Evolutionary conservation across 306 rosid genomes (phyloP).

Genomic region (Medicago arabica): DNA sequence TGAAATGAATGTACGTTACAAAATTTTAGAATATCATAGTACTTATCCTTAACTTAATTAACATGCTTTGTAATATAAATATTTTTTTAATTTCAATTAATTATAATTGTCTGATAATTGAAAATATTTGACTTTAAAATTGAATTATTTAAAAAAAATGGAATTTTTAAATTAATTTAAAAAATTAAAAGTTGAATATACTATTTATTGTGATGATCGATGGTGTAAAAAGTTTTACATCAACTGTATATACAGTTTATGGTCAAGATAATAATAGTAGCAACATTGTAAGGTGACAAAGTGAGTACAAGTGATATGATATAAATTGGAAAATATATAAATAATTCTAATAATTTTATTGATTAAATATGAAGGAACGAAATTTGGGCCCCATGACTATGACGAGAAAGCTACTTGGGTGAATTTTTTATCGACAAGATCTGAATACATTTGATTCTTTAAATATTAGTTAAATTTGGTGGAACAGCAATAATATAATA

Average conservation of each 20-base stretch:
- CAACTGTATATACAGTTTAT: no score
- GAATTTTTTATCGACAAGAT: not conserved
- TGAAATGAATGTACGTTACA: no score
- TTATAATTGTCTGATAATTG: not conserved
- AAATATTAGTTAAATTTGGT: conserved; percentile 37
- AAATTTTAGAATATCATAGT: no score
- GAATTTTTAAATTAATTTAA: no score
- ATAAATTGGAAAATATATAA: not conserved
- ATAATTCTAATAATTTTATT: not conserved
- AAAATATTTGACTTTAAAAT: not conserved
- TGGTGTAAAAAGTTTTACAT: no score
- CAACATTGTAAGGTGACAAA: no score
- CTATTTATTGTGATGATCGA: not conserved
- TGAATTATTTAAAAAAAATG: no score
- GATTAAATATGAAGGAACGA: conserved; percentile 1
- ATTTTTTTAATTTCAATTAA: no score
- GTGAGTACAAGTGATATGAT: not conserved
- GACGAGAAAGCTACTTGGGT: conserved; percentile 36
- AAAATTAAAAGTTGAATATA: not conserved
- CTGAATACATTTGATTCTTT: not conserved
- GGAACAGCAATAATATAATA: no score
- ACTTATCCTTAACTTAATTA: no score
- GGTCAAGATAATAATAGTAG: not conserved
- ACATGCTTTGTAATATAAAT: no score
- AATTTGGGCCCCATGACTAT: conserved; percentile 34